A percentile compares a stretch with the other conserved stretches of the same genome.
Conservation (phyloP, 306 rosid species). For the cucumber (Cucumis sativus) region Cucumber_9930_V3 NC_026658.2:24732501-24733000, state of each 20-base stretch:
- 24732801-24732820: slow-evolving; percentile 13
- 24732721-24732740: slow-evolving; percentile 20
- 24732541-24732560: slow-evolving; percentile 2
- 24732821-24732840: neutral
- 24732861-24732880: neutral
- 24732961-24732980: slow-evolving; percentile 32
- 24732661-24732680: slow-evolving; percentile 8
- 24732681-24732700: slow-evolving; percentile 12
- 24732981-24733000: slow-evolving; percentile 26
- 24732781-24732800: slow-evolving; percentile 19
- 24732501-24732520: neutral
- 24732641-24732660: neutral
- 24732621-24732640: slow-evolving; percentile 17
- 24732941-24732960: slow-evolving; percentile 38
- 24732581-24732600: slow-evolving; percentile 13
- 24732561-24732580: slow-evolving; percentile 1
- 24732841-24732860: neutral
- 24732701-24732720: neutral
- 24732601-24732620: slow-evolving; percentile 6
- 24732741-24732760: slow-evolving; percentile 14
- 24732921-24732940: slow-evolving; percentile 31
- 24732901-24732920: slow-evolving; percentile 3
- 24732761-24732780: slow-evolving; percentile 13
- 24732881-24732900: neutral
- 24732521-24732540: neutral